Conservation (phyloP, 805 yeast genomes). For the Wickerhamiella sergipiensis region DNA sequence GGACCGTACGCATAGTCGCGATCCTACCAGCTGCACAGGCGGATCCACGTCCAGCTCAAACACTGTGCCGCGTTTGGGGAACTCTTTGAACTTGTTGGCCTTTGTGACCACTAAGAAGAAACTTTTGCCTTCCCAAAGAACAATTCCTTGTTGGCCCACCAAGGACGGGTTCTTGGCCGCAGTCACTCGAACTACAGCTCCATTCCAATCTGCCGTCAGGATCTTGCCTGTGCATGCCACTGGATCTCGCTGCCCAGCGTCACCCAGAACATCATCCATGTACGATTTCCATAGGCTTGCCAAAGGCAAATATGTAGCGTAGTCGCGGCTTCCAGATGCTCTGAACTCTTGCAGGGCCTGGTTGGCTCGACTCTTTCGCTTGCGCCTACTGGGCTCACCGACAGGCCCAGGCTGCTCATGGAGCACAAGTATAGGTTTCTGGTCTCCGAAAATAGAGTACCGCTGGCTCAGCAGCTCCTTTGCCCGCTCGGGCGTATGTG, state of each 20-base stretch:
- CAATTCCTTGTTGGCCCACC: constrained; percentile 59
- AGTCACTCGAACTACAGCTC: constrained; percentile 49
- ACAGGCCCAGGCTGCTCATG: constrained; percentile 7
- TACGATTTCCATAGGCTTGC: constrained; percentile 65
- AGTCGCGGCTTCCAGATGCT: constrained; percentile 18
- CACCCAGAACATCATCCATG: constrained; percentile 38
- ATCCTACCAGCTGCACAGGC: constrained; percentile 58
- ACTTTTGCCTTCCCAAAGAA: constrained; percentile 72
- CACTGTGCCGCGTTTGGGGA: constrained; percentile 54
- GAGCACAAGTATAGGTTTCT: constrained; percentile 24
- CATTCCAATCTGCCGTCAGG: constrained; percentile 70
- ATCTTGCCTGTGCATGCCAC: constrained; percentile 27
- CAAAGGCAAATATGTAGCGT: constrained; percentile 40
- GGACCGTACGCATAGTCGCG: constrained; percentile 60
- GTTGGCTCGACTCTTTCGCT: constrained; percentile 21
- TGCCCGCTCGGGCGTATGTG: constrained; percentile 21
- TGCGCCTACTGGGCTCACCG: constrained; percentile 18
- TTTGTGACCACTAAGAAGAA: constrained; percentile 50
- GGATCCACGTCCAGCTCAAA: constrained; percentile 35
- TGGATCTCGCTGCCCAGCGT: constrained; percentile 1
- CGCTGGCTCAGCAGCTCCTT: constrained; percentile 26
- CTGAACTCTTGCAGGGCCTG: constrained; percentile 25
- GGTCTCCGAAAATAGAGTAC: constrained; percentile 25
- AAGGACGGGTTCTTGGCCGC: constrained; percentile 42
- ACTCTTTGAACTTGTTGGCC: constrained; percentile 28